phyloP scores from a whole-genome alignment of 495 filamentous ascomycete species.

The Tricharina praecox region DNA sequence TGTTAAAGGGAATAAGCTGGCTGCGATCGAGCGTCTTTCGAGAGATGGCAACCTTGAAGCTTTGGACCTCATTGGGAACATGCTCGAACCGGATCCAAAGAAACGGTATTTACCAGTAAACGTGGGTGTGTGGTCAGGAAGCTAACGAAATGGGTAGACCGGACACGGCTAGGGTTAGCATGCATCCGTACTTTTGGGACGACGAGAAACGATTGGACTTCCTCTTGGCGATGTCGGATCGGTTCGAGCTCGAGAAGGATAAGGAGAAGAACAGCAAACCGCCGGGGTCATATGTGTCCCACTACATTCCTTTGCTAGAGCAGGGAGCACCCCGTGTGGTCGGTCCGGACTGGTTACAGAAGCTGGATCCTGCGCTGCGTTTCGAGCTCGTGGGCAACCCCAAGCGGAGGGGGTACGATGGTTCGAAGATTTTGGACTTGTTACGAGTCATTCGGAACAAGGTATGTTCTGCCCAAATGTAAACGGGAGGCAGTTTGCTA shows the following conservation, averaged over 20 bases:
- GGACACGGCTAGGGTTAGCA: slow-evolving; percentile 56
- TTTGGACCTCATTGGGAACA: slow-evolving; percentile 62
- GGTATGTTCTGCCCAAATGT: slow-evolving; percentile 10
- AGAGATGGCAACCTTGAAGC: slow-evolving; percentile 77
- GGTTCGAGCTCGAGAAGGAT: slow-evolving; percentile 85
- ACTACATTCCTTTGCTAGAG: slow-evolving; percentile 48
- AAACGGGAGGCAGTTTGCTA: not conserved
- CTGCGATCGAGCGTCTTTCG: slow-evolving; percentile 38
- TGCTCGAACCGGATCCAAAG: slow-evolving; percentile 61
- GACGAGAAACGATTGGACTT: slow-evolving; percentile 74
- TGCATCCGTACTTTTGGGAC: slow-evolving; percentile 93
- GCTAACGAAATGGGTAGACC: slow-evolving; percentile 37
- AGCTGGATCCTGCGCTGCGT: slow-evolving; percentile 53
- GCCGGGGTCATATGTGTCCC: slow-evolving; percentile 37
- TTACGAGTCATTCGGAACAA: slow-evolving; percentile 88
- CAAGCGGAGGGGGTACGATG: slow-evolving; percentile 80
- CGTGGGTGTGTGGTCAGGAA: no score
- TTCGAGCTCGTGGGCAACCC: slow-evolving; percentile 77
- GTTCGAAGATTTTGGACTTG: slow-evolving; percentile 64
- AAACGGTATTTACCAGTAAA: slow-evolving; percentile 32
- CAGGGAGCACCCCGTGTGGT: slow-evolving; percentile 36
- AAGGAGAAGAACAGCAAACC: slow-evolving; percentile 61
- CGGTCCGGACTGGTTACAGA: slow-evolving; percentile 49
- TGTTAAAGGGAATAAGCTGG: slow-evolving; percentile 61
- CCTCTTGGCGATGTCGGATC: slow-evolving; percentile 82